Evolutionary conservation across 306 rosid species (phyloP), one percentile per base, ranked within the genome.

Genomic region (Trifolium pratense): DNA sequence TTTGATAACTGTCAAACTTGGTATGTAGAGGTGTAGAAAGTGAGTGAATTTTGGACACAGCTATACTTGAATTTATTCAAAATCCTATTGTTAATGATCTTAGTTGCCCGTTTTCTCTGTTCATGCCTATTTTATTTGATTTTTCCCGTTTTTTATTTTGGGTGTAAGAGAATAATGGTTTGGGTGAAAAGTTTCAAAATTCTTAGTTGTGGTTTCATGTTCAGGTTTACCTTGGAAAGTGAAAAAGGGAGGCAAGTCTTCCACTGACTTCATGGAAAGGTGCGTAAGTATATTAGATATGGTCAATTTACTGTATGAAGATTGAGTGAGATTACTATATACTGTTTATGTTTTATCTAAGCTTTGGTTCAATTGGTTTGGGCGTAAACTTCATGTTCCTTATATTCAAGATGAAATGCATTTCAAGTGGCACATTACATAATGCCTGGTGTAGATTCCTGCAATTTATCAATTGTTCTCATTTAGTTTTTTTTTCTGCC

Each of bases 181-280:
- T 21, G 32, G 15, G 60, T 46, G 34, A 39, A 39, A 26, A 13
- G 48, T 1, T 57, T 65, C 18, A 57, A 18, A 15, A 45, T 57
- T 26, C 66, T 71, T 39, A 29, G 72, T n/a, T 39, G n/a, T 81
- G 61, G 61, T 76, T 76, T 58, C 51, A 40, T 51, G 59, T 43
- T 70, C 82, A 81, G 79, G 76, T 71, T 76, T 25, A 49, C 42
- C 74, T 73, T 60, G 82, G 64, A 73, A 55, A 73, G 3, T 62
- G 64, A 67, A 49, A 51, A 52, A 40, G 62, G 67, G 40, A 77
- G 69, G 73, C 78, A 61, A 67, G 39, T 62, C 75, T 68, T 81
- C 49, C 17, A 12, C 58, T 14, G 48, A 42, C 18, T 21, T 68
- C 69, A 60, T 60, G 39, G 58, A 53, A 46, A 67, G 48, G 70